Conservation (phyloP, 257 asterid genomes). For the Solanum etuberosum region DNA sequence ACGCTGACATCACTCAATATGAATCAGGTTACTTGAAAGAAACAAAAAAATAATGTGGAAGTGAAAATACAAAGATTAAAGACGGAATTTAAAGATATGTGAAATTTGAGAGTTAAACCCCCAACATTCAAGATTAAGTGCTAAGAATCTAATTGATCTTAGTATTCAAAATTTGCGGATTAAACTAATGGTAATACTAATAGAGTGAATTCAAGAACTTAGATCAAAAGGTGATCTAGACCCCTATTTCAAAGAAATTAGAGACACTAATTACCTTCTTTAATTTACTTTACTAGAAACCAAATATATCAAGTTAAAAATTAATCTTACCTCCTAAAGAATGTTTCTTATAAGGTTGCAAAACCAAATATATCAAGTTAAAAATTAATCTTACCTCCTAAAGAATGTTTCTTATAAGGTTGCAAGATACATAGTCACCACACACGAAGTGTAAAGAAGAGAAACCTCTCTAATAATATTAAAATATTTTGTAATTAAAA, state of each 20-base stretch:
- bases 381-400: neutral
- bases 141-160: neutral
- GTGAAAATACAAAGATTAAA: too few species aligned
- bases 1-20: neutral
- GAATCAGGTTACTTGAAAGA: neutral
- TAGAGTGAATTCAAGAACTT: neutral
- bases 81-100: neutral
- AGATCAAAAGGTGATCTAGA: neutral
- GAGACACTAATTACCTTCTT: neutral
- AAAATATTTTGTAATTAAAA: neutral
- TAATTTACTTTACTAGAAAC: neutral
- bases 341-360: too few species aligned
- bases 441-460: neutral
- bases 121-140: neutral
- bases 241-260: neutral
- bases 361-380: neutral
- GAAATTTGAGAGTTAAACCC: neutral
- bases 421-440: neutral
- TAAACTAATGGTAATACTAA: neutral
- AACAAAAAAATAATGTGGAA: neutral
- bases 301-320: neutral
- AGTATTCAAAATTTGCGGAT: neutral
- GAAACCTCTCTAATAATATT: neutral
- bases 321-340: neutral
- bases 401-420: neutral